Evolutionary conservation across 306 rosid genomes (phyloP).

Genomic region (Ceratonia siliqua): DNA sequence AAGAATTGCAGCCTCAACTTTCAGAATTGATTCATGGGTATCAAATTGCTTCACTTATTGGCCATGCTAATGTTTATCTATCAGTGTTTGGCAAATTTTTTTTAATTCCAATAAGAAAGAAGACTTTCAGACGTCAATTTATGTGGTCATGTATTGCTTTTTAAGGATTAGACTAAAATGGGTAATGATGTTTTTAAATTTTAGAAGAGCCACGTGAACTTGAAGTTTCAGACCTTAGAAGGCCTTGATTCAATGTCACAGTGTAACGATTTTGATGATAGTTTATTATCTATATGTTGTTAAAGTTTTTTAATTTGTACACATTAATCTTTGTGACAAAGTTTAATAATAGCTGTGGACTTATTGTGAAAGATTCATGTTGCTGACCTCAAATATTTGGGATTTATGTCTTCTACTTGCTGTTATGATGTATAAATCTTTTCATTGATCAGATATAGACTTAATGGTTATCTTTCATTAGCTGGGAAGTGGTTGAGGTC

Average conservation of each 20-base stretch:
- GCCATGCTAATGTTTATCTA: conserved; percentile 25
- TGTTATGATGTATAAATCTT: not conserved
- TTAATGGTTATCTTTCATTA: conserved; percentile 20
- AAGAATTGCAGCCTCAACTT: conserved; percentile 90
- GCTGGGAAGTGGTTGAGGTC: conserved; percentile 28
- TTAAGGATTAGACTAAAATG: conserved; percentile 12
- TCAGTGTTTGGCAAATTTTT: conserved; percentile 11
- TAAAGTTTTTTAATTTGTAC: not conserved
- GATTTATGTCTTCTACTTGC: not conserved
- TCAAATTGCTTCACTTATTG: conserved; percentile 38
- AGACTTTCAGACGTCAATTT: not conserved
- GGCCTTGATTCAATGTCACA: not conserved
- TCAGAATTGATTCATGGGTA: conserved; percentile 88
- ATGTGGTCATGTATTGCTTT: conserved; percentile 8
- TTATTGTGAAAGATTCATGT: not conserved
- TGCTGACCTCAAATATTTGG: not conserved
- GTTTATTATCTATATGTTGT: not conserved
- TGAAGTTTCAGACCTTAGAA: conserved; percentile 17
- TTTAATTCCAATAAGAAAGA: conserved; percentile 8
- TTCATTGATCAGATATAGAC: conserved; percentile 9
- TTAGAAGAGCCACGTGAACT: conserved; percentile 5
- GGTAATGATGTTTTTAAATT: conserved; percentile 14
- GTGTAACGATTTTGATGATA: not conserved
- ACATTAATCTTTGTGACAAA: not conserved
- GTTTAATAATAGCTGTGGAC: too few species aligned